Percentiles rank a stretch among this genome's conserved stretches.
Evolutionary conservation across 148 eudicot species (phyloP).

Genomic region (Nyssa sinensis): DNA sequence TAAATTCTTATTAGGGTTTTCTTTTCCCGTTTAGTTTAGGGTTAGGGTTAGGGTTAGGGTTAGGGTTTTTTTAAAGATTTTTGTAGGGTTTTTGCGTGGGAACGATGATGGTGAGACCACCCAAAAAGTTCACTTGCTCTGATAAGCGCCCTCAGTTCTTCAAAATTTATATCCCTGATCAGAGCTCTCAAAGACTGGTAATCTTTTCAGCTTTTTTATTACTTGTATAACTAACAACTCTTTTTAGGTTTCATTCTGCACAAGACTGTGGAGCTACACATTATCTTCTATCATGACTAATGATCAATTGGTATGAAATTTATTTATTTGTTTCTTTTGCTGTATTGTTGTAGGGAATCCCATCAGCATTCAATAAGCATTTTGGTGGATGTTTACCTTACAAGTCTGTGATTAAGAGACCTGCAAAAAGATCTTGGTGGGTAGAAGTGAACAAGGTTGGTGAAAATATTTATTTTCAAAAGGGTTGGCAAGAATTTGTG

Average conservation of each 20-base stretch:
- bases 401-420: constrained; percentile 12
- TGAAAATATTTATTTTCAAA: constrained; percentile 1
- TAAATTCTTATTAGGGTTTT: too few species aligned
- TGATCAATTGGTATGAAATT: background rate
- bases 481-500: constrained; percentile 24
- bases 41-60: too few species aligned
- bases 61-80: too few species aligned
- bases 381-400: constrained; percentile 4
- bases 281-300: background rate
- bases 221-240: background rate
- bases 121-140: background rate
- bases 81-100: too few species aligned
- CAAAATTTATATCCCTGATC: constrained; percentile 17
- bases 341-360: constrained; percentile 8
- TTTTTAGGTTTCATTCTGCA: background rate
- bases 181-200: constrained; percentile 10
- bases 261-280: background rate
- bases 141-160: constrained; percentile 15
- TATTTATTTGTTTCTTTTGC: background rate
- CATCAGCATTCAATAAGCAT: constrained; percentile 11
- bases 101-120: background rate
- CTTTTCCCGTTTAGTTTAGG: too few species aligned
- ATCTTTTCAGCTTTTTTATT: background rate
- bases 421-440: constrained; percentile 13
- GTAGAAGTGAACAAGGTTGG: constrained; percentile 6